A percentile compares a stretch with the other conserved stretches of the same genome.
phyloP scores from a whole-genome alignment of 768 basidiomycete species.

The Podaxis mareebaensis region DNA sequence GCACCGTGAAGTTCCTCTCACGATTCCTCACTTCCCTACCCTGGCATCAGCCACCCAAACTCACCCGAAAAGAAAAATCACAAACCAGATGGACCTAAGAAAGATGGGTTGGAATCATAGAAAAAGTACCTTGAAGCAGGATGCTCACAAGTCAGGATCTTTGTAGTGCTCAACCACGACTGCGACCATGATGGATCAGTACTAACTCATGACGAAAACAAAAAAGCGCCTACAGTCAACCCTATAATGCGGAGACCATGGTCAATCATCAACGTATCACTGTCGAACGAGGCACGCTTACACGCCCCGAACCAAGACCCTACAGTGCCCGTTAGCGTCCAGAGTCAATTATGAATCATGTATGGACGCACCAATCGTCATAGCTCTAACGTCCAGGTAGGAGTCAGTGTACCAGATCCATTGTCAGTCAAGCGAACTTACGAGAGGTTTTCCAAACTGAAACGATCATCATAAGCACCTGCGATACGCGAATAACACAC shows the following conservation, averaged over 20 bases:
- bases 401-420: background rate
- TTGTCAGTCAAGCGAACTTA: slow-evolving; percentile 32
- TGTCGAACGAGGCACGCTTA: slow-evolving; percentile 36
- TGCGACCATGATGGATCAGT: slow-evolving; percentile 25
- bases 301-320: slow-evolving; percentile 76
- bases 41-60: slow-evolving; percentile 1
- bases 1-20: slow-evolving; percentile 81
- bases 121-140: slow-evolving; percentile 7
- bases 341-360: background rate
- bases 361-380: slow-evolving; percentile 41
- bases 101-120: background rate
- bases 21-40: slow-evolving; percentile 87
- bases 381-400: slow-evolving; percentile 29
- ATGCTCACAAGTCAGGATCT: slow-evolving; percentile 75
- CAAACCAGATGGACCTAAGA: slow-evolving; percentile 82
- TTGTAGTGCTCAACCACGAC: slow-evolving; percentile 74
- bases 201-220: background rate
- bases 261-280: slow-evolving; percentile 8
- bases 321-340: slow-evolving; percentile 23
- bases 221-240: slow-evolving; percentile 62
- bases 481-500: background rate
- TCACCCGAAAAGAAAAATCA: slow-evolving; percentile 17
- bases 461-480: background rate
- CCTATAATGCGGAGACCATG: slow-evolving; percentile 31
- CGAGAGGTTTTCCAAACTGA: slow-evolving; percentile 77